Conservation (phyloP, 1,284 basidiomycete genomes). For the Cutaneotrichosporon dermatis region DNA sequence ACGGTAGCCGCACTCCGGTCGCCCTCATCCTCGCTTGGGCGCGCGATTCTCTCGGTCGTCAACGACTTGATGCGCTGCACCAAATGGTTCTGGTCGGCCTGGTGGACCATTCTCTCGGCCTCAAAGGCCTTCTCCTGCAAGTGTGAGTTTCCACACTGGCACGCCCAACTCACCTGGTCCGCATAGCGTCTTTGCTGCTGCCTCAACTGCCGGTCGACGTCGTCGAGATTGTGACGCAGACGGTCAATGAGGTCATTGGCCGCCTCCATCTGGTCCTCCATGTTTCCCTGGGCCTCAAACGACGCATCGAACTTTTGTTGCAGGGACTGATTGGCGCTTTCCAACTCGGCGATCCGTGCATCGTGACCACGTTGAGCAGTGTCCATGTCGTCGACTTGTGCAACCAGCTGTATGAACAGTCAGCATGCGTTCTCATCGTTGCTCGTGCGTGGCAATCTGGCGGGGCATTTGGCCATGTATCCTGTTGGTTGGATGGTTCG, state of each 20-base stretch:
- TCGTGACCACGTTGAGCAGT: background rate
- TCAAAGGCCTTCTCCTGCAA: conserved; percentile 43
- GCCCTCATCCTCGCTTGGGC: conserved; percentile 2
- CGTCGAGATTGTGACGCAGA: conserved; percentile 25
- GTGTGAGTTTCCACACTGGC: background rate
- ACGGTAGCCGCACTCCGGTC: conserved; percentile 16
- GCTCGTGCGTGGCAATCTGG: background rate
- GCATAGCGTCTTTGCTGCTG: conserved; percentile 34
- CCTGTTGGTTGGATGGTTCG: background rate
- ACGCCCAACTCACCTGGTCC: conserved; percentile 36
- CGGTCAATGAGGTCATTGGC: conserved; percentile 38
- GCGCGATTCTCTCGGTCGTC: conserved; percentile 11
- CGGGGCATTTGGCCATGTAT: background rate
- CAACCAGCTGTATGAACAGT: conserved; percentile 2
- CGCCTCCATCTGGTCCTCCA: conserved; percentile 41
- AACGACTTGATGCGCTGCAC: conserved; percentile 32
- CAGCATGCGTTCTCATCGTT: background rate
- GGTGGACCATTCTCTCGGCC: conserved; percentile 39
- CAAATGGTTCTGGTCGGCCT: conserved; percentile 37
- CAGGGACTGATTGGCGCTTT: conserved; percentile 11
- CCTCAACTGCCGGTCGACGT: conserved; percentile 33
- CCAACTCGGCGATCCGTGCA: background rate
- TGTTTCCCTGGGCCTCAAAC: conserved; percentile 35
- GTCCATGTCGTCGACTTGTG: conserved; percentile 19
- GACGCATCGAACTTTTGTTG: conserved; percentile 31